Percentiles rank a stretch among this genome's conserved stretches.
Evolutionary conservation across 805 yeast species (phyloP).

Genomic region (Saccharomyces jurei): DNA sequence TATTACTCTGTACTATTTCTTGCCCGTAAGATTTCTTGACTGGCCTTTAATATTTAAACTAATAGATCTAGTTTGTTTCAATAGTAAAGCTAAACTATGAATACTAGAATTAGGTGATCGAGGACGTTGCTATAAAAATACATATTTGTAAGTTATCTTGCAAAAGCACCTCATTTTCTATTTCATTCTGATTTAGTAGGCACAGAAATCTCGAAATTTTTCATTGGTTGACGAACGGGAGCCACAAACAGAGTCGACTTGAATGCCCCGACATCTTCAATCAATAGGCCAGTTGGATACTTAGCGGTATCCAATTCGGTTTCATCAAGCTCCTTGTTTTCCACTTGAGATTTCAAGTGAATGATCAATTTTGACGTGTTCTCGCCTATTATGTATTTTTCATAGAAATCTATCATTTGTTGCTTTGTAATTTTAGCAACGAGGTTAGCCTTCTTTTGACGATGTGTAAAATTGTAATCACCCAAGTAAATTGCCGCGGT

Average conservation of each 20-base stretch:
- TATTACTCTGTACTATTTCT: not conserved
- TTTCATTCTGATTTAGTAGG: not conserved
- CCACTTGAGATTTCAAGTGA: slow-evolving; percentile 49
- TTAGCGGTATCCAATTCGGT: slow-evolving; percentile 17
- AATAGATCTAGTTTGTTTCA: not conserved
- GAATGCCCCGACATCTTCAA: slow-evolving; percentile 45
- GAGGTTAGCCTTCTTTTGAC: slow-evolving; percentile 47
- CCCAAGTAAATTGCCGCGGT: slow-evolving; percentile 68
- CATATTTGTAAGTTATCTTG: slow-evolving; percentile 8
- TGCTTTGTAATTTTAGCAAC: slow-evolving; percentile 46
- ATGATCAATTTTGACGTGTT: slow-evolving; percentile 42
- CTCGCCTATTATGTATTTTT: slow-evolving; percentile 34
- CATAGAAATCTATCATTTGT: slow-evolving; percentile 51
- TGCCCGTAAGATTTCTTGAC: not conserved
- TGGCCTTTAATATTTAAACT: not conserved
- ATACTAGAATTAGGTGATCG: too few relatives aligned
- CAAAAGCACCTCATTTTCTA: not conserved
- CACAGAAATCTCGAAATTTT: slow-evolving; percentile 19
- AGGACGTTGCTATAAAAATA: not conserved
- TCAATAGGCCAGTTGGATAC: slow-evolving; percentile 43
- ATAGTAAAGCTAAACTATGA: not conserved
- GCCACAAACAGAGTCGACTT: slow-evolving; percentile 47
- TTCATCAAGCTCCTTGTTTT: slow-evolving; percentile 18
- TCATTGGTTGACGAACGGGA: slow-evolving; percentile 52
- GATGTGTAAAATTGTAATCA: slow-evolving; percentile 62